Percentiles rank a stretch among this genome's conserved stretches.
phyloP scores from a whole-genome alignment of 1,139 yeast species.

The Candida glucosophila region DNA sequence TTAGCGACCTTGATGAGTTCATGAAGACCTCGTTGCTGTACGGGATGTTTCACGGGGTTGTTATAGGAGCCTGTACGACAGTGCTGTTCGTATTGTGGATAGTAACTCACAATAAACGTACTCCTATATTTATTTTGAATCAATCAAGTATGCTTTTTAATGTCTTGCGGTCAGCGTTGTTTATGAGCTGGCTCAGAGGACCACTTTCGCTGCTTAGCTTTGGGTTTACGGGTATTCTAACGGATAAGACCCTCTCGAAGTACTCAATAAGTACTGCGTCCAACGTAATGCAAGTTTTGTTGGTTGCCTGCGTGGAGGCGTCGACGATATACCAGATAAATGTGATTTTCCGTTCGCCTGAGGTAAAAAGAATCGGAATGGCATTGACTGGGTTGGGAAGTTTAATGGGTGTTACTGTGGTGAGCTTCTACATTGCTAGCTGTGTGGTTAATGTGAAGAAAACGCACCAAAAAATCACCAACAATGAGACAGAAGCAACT shows the following conservation, averaged over 20 bases:
- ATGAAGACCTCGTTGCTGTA: slow-evolving; percentile 5
- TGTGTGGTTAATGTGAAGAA: no score
- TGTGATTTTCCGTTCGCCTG: slow-evolving; percentile 56
- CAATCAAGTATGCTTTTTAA: slow-evolving; percentile 47
- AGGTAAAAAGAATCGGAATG: slow-evolving; percentile 28
- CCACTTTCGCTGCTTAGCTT: slow-evolving; percentile 43
- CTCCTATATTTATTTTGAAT: slow-evolving; percentile 67
- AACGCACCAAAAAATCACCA: slow-evolving; percentile 8
- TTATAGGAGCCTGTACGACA: slow-evolving; percentile 21
- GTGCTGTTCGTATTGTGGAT: slow-evolving; percentile 19
- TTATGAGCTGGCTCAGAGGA: slow-evolving; percentile 43
- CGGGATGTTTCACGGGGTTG: slow-evolving; percentile 14
- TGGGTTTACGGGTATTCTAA: slow-evolving; percentile 39
- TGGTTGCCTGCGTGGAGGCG: slow-evolving; percentile 50
- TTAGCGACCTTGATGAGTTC: slow-evolving; percentile 9
- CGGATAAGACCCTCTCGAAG: slow-evolving; percentile 13
- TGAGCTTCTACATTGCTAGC: slow-evolving; percentile 44
- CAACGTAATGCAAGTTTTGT: slow-evolving; percentile 48
- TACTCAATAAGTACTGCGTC: slow-evolving; percentile 44
- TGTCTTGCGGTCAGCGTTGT: slow-evolving; percentile 52
- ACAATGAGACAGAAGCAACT: slow-evolving; percentile 9
- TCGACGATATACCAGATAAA: slow-evolving; percentile 66
- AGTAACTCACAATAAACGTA: slow-evolving; percentile 39
- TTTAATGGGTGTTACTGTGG: slow-evolving; percentile 38
- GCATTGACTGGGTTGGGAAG: slow-evolving; percentile 31